Evolutionary conservation across 2,329 filamentous ascomycete genomes (phyloP).

Genomic region (Colletotrichum cereale): DNA sequence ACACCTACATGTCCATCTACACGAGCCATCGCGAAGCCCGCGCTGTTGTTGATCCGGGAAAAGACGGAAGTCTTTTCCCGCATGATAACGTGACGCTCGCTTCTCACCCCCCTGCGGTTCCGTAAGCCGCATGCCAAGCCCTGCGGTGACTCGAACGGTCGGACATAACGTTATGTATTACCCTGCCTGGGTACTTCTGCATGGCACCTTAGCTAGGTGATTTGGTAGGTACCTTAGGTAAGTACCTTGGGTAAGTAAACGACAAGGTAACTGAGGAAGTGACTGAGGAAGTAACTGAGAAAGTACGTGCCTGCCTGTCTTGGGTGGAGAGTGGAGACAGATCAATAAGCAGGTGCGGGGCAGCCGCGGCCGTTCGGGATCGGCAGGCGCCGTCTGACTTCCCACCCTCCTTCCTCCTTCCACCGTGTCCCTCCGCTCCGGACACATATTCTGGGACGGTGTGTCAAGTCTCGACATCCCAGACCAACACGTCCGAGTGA

Average conservation of each 20-base stretch:
- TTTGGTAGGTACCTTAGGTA: too few species aligned
- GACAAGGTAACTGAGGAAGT: too few species aligned
- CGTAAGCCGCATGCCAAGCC: not conserved
- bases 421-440: constrained; percentile 24
- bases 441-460: not conserved
- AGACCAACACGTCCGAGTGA: not conserved
- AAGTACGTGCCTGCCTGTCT: not conserved
- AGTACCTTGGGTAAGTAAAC: too few species aligned
- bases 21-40: too few species aligned
- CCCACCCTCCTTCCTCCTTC: too few species aligned
- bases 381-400: not conserved
- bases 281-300: too few species aligned
- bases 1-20: too few species aligned
- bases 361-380: not conserved
- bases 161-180: too few species aligned
- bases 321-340: not conserved
- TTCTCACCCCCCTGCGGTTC: not conserved
- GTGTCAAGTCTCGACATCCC: not conserved
- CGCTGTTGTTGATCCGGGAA: too few species aligned
- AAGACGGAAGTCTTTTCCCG: too few species aligned
- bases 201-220: too few species aligned
- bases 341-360: constrained; percentile 10
- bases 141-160: not conserved
- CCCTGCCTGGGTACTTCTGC: too few species aligned
- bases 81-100: not conserved